phyloP scores from a whole-genome alignment of 768 basidiomycete genomes.

The Cyclocybe aegerita region DNA sequence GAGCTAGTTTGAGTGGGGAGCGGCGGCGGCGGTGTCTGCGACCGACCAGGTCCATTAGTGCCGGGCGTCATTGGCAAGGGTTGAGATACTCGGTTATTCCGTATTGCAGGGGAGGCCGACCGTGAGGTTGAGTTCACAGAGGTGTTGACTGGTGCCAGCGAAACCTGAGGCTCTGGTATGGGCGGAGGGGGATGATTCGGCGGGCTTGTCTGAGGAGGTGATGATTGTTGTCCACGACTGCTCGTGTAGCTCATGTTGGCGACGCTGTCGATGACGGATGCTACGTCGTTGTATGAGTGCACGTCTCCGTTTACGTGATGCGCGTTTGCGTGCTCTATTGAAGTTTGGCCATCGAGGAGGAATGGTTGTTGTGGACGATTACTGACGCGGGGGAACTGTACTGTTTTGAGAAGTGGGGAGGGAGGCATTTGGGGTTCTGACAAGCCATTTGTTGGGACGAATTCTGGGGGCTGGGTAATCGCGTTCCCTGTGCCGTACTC shows the following conservation, averaged over 20 bases:
- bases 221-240: slow-evolving; percentile 8
- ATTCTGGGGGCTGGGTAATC: slow-evolving; percentile 76
- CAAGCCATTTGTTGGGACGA: slow-evolving; percentile 61
- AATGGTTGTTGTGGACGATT: slow-evolving; percentile 10
- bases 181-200: slow-evolving; percentile 26
- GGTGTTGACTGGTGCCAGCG: slow-evolving; percentile 6
- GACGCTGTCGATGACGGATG: slow-evolving; percentile 7
- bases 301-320: slow-evolving; percentile 18
- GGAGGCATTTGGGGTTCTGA: slow-evolving; percentile 26
- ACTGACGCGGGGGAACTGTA: slow-evolving; percentile 28
- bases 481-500: slow-evolving; percentile 84
- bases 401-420: slow-evolving; percentile 23
- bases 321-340: slow-evolving; percentile 1
- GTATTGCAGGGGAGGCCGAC: slow-evolving; percentile 16
- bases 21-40: slow-evolving; percentile 27
- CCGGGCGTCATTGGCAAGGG: slow-evolving; percentile 25
- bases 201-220: slow-evolving; percentile 26
- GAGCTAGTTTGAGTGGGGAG: slow-evolving; percentile 15
- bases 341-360: slow-evolving; percentile 9
- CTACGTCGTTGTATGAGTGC: slow-evolving; percentile 11
- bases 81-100: slow-evolving; percentile 20
- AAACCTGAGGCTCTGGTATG: slow-evolving; percentile 15
- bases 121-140: slow-evolving; percentile 6
- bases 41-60: slow-evolving; percentile 16
- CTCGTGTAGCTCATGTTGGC: not conserved